Base-by-base conservation (phyloP, 2,329 filamentous ascomycete species). In the Colletotrichum nymphaeae region DNA sequence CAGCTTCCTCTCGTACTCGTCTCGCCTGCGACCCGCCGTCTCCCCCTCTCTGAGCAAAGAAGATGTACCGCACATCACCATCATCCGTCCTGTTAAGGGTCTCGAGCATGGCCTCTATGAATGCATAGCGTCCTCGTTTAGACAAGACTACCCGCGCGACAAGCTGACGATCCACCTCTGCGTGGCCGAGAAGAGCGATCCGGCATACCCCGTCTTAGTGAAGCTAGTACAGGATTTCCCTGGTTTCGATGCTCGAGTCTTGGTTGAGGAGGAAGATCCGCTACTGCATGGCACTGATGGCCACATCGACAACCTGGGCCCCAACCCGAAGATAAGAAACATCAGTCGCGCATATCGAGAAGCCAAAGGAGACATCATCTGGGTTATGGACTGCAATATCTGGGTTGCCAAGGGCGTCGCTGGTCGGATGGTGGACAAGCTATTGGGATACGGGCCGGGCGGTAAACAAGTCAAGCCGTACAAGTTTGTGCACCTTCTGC, bases 301-400 rank as follows among this genome's bases (percentile, higher is more conserved):
- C 66, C 83, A 87, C 59, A 78, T 83, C 63, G 83, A 88, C 75
- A 88, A 90, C 69, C 88, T 98, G 69, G 97, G 97, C 0, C 97
- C 97, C 1, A 99, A 99, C 79, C 97, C 97, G n/a, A 99, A 99
- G 86, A 97, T 99, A 77, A 89, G 97, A 63, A 99, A 99, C 81
- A 94, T 98, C 87, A 98, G 95, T 81, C 90, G 95, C 56, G 95
- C 95, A 2, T 99, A 98, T 80, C 87, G 95, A 32, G 95, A 98
- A 80, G 94, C 95, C 1, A 92, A 93, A 75, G 93, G 94, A 1
- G 95, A 98, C 79, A 88, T 98, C 30, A 88, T 99, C 26, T 99
- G 97, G 97, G 92, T 98, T 63, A 89, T 97, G 24, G 97, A 99
- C 83, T 98, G 95, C 85, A 99, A 99, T 79, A 92, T 99, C 64